Evolutionary conservation across 2,329 filamentous ascomycete genomes (phyloP).

Genomic region (Colletotrichum noveboracense): DNA sequence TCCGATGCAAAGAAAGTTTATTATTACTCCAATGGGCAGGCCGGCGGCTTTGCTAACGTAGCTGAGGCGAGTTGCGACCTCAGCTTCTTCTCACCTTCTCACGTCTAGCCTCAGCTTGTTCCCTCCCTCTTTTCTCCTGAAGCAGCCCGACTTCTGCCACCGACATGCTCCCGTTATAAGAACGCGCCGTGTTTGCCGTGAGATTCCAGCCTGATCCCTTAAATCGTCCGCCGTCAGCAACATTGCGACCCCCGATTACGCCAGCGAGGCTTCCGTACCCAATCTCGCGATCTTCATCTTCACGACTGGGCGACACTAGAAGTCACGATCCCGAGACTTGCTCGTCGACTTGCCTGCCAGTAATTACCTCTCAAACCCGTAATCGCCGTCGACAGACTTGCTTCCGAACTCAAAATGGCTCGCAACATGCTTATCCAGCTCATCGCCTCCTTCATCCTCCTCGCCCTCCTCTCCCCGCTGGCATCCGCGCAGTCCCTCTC

Average conservation of each 20-base stretch:
- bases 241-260: neutral
- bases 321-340: neutral
- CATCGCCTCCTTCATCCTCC: constrained; percentile 16
- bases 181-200: neutral
- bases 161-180: neutral
- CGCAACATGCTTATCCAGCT: neutral
- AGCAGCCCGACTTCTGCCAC: neutral
- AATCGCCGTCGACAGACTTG: neutral
- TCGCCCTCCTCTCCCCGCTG: constrained; percentile 17
- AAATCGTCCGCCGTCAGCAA: neutral
- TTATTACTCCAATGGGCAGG: neutral
- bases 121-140: neutral
- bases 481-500: constrained; percentile 24
- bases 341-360: neutral
- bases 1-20: neutral
- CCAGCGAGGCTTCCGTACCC: neutral
- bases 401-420: neutral
- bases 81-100: neutral
- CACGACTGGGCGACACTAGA: neutral
- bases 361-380: neutral
- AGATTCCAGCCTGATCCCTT: neutral
- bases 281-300: neutral
- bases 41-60: neutral
- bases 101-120: neutral
- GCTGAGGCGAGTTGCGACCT: neutral